phyloP scores from a whole-genome alignment of 208 protist genomes.

The Strigomonas galati region DNA sequence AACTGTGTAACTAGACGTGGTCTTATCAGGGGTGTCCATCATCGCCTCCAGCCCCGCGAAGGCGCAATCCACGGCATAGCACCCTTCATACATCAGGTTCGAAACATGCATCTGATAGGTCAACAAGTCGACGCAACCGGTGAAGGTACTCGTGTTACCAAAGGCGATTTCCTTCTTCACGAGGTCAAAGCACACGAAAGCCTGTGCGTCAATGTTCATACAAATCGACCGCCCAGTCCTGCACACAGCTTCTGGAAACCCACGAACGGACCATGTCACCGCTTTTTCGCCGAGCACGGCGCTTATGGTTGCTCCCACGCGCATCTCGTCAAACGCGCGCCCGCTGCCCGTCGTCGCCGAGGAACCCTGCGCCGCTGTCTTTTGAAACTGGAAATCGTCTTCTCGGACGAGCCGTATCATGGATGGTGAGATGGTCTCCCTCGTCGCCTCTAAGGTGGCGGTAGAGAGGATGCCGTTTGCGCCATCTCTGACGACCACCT shows the following conservation, averaged over 20 bases:
- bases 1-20: constrained; percentile 42
- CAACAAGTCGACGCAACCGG: constrained; percentile 4
- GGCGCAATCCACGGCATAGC: constrained; percentile 61
- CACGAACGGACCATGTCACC: too few species aligned
- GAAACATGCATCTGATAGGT: constrained; percentile 3
- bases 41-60: constrained; percentile 60
- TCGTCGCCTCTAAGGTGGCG: too few species aligned
- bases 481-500: constrained; percentile 14
- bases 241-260: too few species aligned
- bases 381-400: too few species aligned
- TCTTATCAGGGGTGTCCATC: neutral
- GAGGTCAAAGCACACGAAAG: neutral
- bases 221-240: too few species aligned
- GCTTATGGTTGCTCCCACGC: too few species aligned
- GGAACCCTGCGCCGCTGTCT: too few species aligned
- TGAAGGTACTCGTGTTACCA: constrained; percentile 1
- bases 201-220: neutral
- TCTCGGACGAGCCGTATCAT: too few species aligned
- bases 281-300: too few species aligned
- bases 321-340: too few species aligned
- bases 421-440: too few species aligned
- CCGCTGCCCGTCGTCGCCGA: too few species aligned
- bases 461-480: neutral
- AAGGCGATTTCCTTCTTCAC: neutral
- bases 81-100: neutral